Base-by-base conservation (phyloP, 148 eudicot species). In the Diospyros lotus region DNA sequence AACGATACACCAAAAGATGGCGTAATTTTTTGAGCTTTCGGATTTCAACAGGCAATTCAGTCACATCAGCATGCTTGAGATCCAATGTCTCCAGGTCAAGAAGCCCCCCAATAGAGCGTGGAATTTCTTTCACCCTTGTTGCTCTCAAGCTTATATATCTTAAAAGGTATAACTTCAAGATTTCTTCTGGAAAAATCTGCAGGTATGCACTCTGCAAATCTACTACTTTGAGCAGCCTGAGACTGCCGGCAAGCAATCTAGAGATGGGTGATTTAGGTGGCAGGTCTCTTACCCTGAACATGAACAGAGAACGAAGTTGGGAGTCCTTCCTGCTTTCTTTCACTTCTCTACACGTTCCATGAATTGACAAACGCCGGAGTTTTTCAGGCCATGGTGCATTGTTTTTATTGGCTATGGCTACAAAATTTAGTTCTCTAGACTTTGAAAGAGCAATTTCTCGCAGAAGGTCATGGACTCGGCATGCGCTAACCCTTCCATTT, bases 41-140 rank as follows among this genome's bases (percentile, higher is more conserved):
- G 77, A 78, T 78, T 18, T 73, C 65, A 54, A 43, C 9, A 54
- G 74, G 79, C 63, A 76, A 61, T 52, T 60, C 64, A 3, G 68
- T 51, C 9, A 76, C 74, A 15, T 1, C 0, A 5, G 74, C 3
- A 28, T n/a, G 9, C 44, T 76, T 76, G 13, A 76, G 60, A 43
- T 76, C 74, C 62, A 77, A 42, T n/a, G 71, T 77, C 60, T 77
- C 80, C 14, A 77, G 56, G 15, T 52, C 43, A 17, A 4, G 1
- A 9, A 77, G 80, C 66, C 58, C 63, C 17, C 60, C 38, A 10
- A 77, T 77, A 2, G 54, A 63, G 18, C 40, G 15, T 5, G 80
- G 80, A n/a, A 77, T 51, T 2, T 39, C 1, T 14, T 44, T 77
- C 5, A n/a, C n/a, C n/a, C n/a, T n/a, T n/a, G n/a, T n/a, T n/a